Conservation (phyloP, 2,329 filamentous ascomycete species). For the Biscogniauxia mediterranea region DNA sequence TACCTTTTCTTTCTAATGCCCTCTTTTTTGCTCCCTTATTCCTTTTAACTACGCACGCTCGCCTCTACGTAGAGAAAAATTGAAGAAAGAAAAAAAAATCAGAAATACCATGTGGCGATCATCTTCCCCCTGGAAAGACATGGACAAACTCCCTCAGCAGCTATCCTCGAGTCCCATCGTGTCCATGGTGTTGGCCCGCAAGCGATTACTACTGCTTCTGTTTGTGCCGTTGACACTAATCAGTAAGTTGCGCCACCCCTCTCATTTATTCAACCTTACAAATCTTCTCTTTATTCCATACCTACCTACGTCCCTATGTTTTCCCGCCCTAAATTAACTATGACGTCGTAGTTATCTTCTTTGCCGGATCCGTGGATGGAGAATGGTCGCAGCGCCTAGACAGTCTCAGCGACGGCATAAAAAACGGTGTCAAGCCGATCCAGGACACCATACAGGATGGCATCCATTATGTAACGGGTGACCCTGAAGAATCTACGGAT, state of each 20-base stretch:
- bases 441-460: slow-evolving; percentile 23
- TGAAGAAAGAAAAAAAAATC: no score
- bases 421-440: slow-evolving; percentile 23
- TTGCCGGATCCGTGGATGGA: slow-evolving; percentile 28
- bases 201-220: slow-evolving; percentile 26
- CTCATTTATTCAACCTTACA: background rate
- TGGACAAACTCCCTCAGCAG: slow-evolving; percentile 29
- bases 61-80: background rate
- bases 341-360: slow-evolving; percentile 21
- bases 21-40: slow-evolving; percentile 3
- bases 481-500: slow-evolving; percentile 18
- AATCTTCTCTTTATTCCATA: no score
- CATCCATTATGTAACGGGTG: slow-evolving; percentile 27
- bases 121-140: slow-evolving; percentile 10
- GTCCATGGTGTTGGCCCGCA: slow-evolving; percentile 28
- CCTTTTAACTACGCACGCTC: background rate
- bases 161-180: slow-evolving; percentile 21
- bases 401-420: slow-evolving; percentile 26
- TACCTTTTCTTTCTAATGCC: slow-evolving; percentile 2
- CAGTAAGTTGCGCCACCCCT: slow-evolving; percentile 15
- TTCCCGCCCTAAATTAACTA: slow-evolving; percentile 11
- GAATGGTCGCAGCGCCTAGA: slow-evolving; percentile 30
- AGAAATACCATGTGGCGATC: slow-evolving; percentile 8
- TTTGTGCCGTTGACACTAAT: slow-evolving; percentile 29
- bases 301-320: background rate